phyloP scores from a whole-genome alignment of 1,284 basidiomycete species.

The Exobasidium rhododendri region DNA sequence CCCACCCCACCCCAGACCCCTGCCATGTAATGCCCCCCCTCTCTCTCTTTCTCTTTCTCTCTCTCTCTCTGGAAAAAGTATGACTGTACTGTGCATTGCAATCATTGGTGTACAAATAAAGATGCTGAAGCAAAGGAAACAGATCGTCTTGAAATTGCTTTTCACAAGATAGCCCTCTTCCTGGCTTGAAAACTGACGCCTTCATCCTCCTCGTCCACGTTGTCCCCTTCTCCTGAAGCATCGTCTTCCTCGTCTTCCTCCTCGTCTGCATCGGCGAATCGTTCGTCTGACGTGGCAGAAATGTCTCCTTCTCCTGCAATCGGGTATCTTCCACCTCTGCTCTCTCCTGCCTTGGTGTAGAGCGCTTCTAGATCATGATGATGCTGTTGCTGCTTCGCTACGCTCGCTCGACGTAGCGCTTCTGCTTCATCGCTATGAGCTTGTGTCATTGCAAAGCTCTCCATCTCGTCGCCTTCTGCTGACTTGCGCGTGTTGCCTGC shows the following conservation, averaged over 20 bases:
- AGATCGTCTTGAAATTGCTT: background rate
- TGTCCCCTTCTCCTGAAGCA: background rate
- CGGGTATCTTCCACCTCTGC: too few species aligned
- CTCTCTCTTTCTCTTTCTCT: too few species aligned
- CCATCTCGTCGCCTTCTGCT: background rate
- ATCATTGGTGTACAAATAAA: background rate
- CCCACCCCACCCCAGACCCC: too few species aligned
- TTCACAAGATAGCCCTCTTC: background rate
- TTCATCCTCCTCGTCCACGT: conserved; percentile 10
- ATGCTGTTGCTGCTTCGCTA: too few species aligned
- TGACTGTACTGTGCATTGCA: too few species aligned
- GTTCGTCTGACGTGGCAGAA: conserved; percentile 9
- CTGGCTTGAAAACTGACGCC: conserved; percentile 13
- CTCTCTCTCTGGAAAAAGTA: too few species aligned
- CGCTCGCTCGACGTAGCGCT: conserved; percentile 12
- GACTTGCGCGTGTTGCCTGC: too few species aligned
- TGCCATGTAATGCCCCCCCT: too few species aligned
- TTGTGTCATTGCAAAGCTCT: background rate
- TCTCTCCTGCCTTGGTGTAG: too few species aligned
- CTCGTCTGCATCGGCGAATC: conserved; percentile 19
- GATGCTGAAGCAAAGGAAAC: background rate
- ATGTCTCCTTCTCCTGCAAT: background rate
- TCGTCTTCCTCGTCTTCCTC: background rate
- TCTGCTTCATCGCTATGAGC: conserved; percentile 12
- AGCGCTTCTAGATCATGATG: too few species aligned